Percentiles rank a stretch among this genome's conserved stretches.
These are phyloP conservation scores for Coemansia javaensis DNA, from an alignment of 192 early-diverging fungal genomes.

Conservation along the genomic window DNA sequence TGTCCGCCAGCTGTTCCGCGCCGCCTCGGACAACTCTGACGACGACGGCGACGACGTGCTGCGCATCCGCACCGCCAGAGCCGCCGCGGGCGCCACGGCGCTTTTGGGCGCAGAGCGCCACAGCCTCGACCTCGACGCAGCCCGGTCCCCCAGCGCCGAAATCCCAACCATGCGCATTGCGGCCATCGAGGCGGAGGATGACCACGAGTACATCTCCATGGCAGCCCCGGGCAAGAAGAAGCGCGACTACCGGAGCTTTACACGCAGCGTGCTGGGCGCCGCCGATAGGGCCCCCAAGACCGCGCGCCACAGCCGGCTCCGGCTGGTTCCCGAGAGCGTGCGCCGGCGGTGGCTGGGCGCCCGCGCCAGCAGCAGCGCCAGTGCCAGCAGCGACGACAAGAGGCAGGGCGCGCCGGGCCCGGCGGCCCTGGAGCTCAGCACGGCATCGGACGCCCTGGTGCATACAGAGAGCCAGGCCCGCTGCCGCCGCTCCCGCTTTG, in stretches of 20 bases:
- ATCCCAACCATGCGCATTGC: constrained; percentile 44
- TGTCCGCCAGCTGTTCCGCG: constrained; percentile 42
- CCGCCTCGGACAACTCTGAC: constrained; percentile 1
- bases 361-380: no score
- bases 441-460: neutral
- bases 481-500: neutral
- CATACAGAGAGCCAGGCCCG: neutral
- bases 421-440: constrained; percentile 13
- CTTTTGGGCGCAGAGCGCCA: no score
- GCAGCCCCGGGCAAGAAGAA: constrained; percentile 26
- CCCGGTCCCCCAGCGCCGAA: constrained; percentile 25
- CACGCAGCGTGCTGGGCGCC: constrained; percentile 27
- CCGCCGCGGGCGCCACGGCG: neutral
- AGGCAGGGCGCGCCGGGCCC: constrained; percentile 1
- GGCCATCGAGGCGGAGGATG: constrained; percentile 46
- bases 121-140: constrained; percentile 35
- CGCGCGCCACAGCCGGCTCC: constrained; percentile 18
- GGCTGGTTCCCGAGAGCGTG: constrained; percentile 36
- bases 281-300: constrained; percentile 13
- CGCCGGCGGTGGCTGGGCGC: constrained; percentile 45
- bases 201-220: constrained; percentile 42
- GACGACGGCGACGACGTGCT: constrained; percentile 6
- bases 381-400: constrained; percentile 7
- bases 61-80: constrained; percentile 10
- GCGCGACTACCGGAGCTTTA: constrained; percentile 27